A percentile compares a stretch with the other conserved stretches of the same genome.
These are phyloP conservation scores for Penicillium argentinense DNA, from an alignment of 495 filamentous ascomycete genomes.

Conservation along the genomic window DNA sequence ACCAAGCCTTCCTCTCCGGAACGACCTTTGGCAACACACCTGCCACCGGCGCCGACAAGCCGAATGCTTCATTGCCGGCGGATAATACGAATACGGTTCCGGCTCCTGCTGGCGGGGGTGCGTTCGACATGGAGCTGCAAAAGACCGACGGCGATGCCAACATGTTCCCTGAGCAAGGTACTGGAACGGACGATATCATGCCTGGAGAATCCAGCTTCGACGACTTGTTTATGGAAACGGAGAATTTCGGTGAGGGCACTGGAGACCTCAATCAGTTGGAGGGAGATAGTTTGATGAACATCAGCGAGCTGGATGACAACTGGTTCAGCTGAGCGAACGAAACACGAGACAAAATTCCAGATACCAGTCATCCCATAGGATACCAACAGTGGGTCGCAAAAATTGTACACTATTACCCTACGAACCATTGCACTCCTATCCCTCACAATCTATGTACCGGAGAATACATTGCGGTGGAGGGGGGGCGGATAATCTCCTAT, in stretches of 20 bases:
- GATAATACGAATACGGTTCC: conserved; percentile 27
- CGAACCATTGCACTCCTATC: too few species aligned
- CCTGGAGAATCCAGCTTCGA: conserved; percentile 52
- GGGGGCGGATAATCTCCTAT: conserved; percentile 9
- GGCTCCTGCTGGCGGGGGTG: conserved; percentile 39
- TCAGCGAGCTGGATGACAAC: conserved; percentile 46
- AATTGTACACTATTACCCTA: too few species aligned
- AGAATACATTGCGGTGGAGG: neutral
- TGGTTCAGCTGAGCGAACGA: conserved; percentile 47
- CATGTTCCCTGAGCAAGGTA: conserved; percentile 16
- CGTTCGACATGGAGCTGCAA: conserved; percentile 44
- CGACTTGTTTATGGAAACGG: conserved; percentile 49
- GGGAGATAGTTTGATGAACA: conserved; percentile 42
- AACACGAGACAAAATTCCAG: too few species aligned
- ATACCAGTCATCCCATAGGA: too few species aligned
- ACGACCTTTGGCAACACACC: conserved; percentile 31
- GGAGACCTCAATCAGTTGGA: conserved; percentile 41
- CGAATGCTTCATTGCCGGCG: conserved; percentile 24
- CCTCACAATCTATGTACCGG: too few species aligned
- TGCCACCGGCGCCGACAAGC: conserved; percentile 17
- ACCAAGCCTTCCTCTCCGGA: conserved; percentile 44
- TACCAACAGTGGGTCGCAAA: too few species aligned
- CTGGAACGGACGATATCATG: conserved; percentile 39
- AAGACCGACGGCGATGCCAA: conserved; percentile 23
- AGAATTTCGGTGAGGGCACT: conserved; percentile 33